Base-by-base conservation (phyloP, 2,329 filamentous ascomycete genomes). In the Geosmithia flava region DNA sequence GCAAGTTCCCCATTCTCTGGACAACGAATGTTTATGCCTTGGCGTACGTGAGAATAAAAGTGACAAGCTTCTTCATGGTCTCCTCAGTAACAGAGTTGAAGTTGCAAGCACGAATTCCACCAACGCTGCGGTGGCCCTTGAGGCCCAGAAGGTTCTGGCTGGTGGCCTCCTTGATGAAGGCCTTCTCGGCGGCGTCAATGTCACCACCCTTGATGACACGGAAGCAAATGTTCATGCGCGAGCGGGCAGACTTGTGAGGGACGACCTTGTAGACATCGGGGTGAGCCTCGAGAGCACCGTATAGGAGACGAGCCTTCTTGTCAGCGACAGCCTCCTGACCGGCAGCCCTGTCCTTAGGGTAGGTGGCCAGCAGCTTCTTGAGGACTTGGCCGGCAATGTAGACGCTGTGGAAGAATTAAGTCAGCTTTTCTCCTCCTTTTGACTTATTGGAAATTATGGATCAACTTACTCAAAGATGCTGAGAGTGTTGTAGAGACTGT, bases 171-270 rank as follows among this genome's bases (percentile, higher is more conserved):
- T 82, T 76, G 44, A 97, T 64, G 68, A 97, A 97, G 1, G 73
- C 74, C 65, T 88, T 87, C 64, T 97, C 90, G 20, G 81, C 75
- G 13, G 76, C 81, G 47, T 82, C 80, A 50, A 80, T 69, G 42
- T 82, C 78, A 43, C 74, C 76, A 45, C 71, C 63, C 62, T 70
- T 72, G 53, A 56, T 71, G 17, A 95, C 75, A 16, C 89, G 74
- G 74, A 96, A 96, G 73, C 89, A 96, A 50, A 97, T 86, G 67
- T 97, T 97, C 85, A 97, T 95, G 48, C 88, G 74, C 56, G 87
- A 95, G 49, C 90, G 83, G 3, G 76, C 84, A 20, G 70, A 70
- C 67, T 85, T 85, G 55, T 85, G 76, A 0, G 89, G 87, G 0
- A 96, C 81, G 30, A 96, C 64, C 50, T 70, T 74, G 68, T 94